Base-by-base conservation (phyloP, 345 rosid genomes). In the Murraya koenigii region DNA sequence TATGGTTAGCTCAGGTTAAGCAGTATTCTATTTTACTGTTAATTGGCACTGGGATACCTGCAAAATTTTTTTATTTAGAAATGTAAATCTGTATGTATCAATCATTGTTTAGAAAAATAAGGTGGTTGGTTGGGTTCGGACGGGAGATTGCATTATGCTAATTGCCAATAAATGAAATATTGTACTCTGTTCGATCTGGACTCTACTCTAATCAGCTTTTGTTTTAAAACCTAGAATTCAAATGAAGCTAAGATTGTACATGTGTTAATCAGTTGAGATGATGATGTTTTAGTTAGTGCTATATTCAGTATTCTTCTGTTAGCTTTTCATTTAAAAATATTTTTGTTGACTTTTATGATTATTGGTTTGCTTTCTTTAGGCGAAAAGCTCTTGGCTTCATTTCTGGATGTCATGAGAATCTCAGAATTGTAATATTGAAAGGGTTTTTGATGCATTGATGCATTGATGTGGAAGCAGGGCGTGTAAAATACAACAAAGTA, bases 1-100 rank as follows among this genome's bases (percentile, higher is more conserved):
- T 93, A 75, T 86, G 94, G 68, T 81, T 92, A 77, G 95, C 97
- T 47, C 98, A 92, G 91, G 99, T 93, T 82, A 66, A 71, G 74
- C 65, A 54, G 65, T 77, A 64, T 79, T 75, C 73, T 44, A 20
- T 62, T 44, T 44, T 44, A 13, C 5, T 0, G 49, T 44, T 44
- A 41, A 41, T 41, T 41, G 1, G 49, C 49, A 0, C 49, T 41
- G 49, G 49, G 7, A 41, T 11, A 41, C 49, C 49, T 41, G 49
- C 15, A 41, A 41, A 41, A 9, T 0, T 0, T 0, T 0, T 11
- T 41, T 41, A 41, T 10, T 11, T 41, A 11, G 49, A 41, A 41
- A 41, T 41, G 11, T 41, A 41, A 41, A 41, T 41, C 49, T 41
- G 15, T 41, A 41, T 41, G n/a, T n/a, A n/a, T n/a, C n/a, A n/a